Evolutionary conservation across 2,329 filamentous ascomycete genomes (phyloP), one percentile per base, ranked within the genome.

Genomic region (Fusarium sororula): DNA sequence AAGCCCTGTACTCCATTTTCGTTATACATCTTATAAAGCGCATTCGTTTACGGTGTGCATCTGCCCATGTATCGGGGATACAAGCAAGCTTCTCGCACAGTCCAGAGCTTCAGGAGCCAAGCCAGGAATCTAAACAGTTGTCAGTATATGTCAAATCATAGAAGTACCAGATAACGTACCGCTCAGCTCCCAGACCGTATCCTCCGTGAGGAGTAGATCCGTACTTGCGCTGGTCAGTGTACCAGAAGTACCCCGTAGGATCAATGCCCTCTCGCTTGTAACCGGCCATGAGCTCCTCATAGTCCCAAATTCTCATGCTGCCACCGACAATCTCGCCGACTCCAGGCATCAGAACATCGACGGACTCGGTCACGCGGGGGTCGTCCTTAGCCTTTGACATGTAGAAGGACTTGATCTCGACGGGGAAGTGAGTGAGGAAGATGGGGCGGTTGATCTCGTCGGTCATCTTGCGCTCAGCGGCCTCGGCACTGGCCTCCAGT

Each of bases 371-470:
- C 35, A 98, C 94, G 32, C 95, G 90, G 37, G 84, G 85, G 81
- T 99, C 96, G 37, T 89, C 84, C 48, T 88, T 87, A 78, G 96
- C 96, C 84, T 93, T 95, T 85, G 95, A 92, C 96, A 99, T 99
- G 89, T 99, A 99, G 84, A 99, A 99, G 3, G 96, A 93, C 88
- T 99, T 99, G 88, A 99, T 98, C 85, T 96, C 94, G 68, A 92
- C 92, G 26, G 96, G 96, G 90, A 99, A 99, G 85, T 98, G 96
- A 6, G 96, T 98, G 47, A 98, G 89, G 87, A 98, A 94, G 83
- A 99, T 98, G 71, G 96, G 96, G 62, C 90, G 87, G 90, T 97
- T 96, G 87, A 99, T 97, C 77, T 92, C 93, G 82, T 99, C 96
- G 3, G 96, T 98, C 96, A 99, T 99, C 81, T 88, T 90, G 78